These are phyloP conservation scores for Trametes hirsuta DNA, from an alignment of 1,284 basidiomycete genomes.

Conservation along the genomic window DNA sequence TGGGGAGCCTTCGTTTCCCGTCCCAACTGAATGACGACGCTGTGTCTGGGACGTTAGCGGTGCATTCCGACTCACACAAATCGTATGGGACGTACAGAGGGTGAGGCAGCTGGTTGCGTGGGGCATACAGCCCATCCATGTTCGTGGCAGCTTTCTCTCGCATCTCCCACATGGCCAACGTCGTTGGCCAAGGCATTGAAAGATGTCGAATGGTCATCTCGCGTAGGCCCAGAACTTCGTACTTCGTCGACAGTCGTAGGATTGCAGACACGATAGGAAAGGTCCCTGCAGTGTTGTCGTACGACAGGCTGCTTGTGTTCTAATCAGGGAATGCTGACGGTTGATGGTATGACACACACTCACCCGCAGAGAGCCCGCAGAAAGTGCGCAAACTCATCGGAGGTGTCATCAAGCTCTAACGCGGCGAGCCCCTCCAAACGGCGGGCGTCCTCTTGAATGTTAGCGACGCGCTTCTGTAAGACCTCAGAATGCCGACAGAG, in stretches of 20 bases:
- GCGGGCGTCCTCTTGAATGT: slow-evolving; percentile 8
- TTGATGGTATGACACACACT: slow-evolving; percentile 37
- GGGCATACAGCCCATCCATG: slow-evolving; percentile 53
- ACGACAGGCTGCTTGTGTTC: slow-evolving; percentile 15
- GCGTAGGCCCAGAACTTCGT: slow-evolving; percentile 57
- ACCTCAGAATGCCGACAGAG: slow-evolving; percentile 61
- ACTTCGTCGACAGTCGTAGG: slow-evolving; percentile 65
- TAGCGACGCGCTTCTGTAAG: slow-evolving; percentile 39
- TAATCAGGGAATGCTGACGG: not conserved
- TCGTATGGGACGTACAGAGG: slow-evolving; percentile 54
- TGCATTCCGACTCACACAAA: not conserved
- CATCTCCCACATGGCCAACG: slow-evolving; percentile 61
- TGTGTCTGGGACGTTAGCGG: slow-evolving; percentile 40
- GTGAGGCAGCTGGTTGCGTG: slow-evolving; percentile 58
- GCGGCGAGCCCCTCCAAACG: slow-evolving; percentile 52
- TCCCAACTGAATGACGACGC: slow-evolving; percentile 47
- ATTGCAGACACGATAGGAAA: slow-evolving; percentile 56
- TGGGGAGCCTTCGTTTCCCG: slow-evolving; percentile 40
- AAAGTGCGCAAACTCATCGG: slow-evolving; percentile 57
- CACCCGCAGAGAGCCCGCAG: slow-evolving; percentile 67
- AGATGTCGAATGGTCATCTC: slow-evolving; percentile 56
- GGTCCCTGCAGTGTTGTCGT: slow-evolving; percentile 48
- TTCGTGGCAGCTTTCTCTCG: slow-evolving; percentile 58
- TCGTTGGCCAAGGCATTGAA: slow-evolving; percentile 57
- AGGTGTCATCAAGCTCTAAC: slow-evolving; percentile 52